A percentile compares a stretch with the other conserved stretches of the same genome.
Conservation (phyloP, 1,284 basidiomycete genomes). For the Ganoderma resinaceum region DNA sequence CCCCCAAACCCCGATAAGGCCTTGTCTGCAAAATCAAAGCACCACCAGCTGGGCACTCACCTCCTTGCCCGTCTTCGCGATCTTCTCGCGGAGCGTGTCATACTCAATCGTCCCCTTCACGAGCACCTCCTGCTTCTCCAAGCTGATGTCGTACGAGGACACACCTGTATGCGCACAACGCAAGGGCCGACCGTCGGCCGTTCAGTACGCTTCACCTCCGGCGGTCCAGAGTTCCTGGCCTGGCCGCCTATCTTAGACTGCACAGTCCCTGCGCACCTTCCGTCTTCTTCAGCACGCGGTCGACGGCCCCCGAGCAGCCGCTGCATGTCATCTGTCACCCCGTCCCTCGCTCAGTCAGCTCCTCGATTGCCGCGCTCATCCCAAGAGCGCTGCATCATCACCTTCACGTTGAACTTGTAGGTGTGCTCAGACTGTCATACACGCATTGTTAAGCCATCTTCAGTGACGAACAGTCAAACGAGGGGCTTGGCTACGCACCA, state of each 20-base stretch:
- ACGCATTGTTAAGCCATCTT: not conserved
- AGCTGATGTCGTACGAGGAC: conserved; percentile 61
- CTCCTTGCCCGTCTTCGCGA: conserved; percentile 90
- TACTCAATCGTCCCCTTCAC: conserved; percentile 71
- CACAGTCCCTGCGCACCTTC: conserved; percentile 53
- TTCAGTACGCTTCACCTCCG: not conserved
- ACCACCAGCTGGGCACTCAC: conserved; percentile 42
- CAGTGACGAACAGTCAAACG: not conserved
- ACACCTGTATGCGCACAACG: conserved; percentile 52
- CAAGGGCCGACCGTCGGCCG: not conserved
- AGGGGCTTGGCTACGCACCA: conserved; percentile 22
- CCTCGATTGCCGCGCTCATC: conserved; percentile 9
- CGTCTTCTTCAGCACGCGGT: conserved; percentile 73
- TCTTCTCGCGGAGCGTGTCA: conserved; percentile 74
- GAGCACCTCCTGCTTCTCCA: conserved; percentile 75
- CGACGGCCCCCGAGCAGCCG: conserved; percentile 84
- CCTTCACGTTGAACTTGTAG: conserved; percentile 52
- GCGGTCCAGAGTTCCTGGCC: not conserved
- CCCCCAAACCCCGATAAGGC: conserved; percentile 4
- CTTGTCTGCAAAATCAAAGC: not conserved
- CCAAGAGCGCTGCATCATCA: conserved; percentile 24
- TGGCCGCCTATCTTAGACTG: not conserved
- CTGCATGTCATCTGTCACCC: conserved; percentile 76
- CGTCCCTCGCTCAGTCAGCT: conserved; percentile 21
- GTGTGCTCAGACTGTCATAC: conserved; percentile 39